Percentiles rank a stretch among this genome's conserved stretches.
phyloP scores from a whole-genome alignment of 306 rosid species.

The Lithocarpus polystachyus region DNA sequence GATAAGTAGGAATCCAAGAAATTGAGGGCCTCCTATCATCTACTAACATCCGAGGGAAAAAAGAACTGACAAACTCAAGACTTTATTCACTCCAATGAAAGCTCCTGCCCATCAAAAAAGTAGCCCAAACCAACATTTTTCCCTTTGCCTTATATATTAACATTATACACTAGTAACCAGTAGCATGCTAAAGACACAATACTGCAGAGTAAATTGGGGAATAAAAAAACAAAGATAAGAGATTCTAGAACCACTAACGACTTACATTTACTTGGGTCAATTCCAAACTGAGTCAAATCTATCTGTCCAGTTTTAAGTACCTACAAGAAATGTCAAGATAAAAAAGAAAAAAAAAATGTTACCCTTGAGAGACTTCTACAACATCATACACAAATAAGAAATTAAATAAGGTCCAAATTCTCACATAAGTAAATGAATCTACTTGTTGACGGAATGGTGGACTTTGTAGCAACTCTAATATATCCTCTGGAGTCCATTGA shows the following conservation, averaged over 20 bases:
- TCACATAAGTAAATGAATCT: constrained; percentile 89
- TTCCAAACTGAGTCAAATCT: constrained; percentile 90
- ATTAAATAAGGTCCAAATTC: constrained; percentile 15
- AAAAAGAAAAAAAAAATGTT: neutral
- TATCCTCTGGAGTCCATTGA: constrained; percentile 78
- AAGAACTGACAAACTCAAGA: too few species aligned
- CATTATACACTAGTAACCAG: neutral
- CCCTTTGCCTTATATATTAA: neutral
- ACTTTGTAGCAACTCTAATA: constrained; percentile 89
- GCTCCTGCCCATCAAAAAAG: neutral
- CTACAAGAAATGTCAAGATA: constrained; percentile 27
- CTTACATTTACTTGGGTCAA: constrained; percentile 97
- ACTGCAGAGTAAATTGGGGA: neutral
- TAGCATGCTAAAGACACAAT: neutral
- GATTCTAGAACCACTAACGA: constrained; percentile 12
- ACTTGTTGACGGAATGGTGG: constrained; percentile 95
- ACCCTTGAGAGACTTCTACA: neutral
- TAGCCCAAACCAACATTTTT: neutral
- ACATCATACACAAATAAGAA: constrained; percentile 6
- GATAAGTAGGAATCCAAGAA: too few species aligned
- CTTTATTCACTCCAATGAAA: too few species aligned
- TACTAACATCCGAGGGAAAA: too few species aligned
- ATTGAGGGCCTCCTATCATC: too few species aligned
- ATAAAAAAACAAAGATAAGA: neutral
- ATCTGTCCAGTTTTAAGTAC: constrained; percentile 93